Conservation (phyloP, 495 filamentous ascomycete species). For the Bacidia rubella region DNA sequence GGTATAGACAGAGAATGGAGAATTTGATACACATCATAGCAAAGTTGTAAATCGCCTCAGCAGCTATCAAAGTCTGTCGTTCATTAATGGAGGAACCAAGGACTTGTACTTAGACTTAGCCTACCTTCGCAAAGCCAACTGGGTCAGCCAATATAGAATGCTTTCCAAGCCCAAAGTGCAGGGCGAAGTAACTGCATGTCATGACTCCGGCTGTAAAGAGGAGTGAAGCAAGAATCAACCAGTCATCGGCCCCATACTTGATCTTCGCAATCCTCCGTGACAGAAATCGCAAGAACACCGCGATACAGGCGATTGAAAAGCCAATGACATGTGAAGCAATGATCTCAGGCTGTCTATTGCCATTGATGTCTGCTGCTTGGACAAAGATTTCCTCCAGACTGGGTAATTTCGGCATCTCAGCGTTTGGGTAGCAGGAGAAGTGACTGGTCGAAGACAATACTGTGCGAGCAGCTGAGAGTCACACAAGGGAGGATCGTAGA, state of each 20-base stretch:
- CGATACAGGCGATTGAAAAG: background rate
- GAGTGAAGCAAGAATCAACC: conserved; percentile 1
- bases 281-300: conserved; percentile 2
- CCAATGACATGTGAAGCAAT: conserved; percentile 4
- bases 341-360: background rate
- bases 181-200: background rate
- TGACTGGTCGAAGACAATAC: background rate
- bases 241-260: conserved; percentile 6
- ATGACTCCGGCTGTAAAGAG: background rate
- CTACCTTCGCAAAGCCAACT: conserved; percentile 3
- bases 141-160: conserved; percentile 1
- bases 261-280: conserved; percentile 3
- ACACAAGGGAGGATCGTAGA: too few species aligned
- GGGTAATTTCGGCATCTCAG: background rate
- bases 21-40: conserved; percentile 15
- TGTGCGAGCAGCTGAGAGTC: too few species aligned
- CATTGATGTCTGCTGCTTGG: background rate
- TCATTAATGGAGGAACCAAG: background rate
- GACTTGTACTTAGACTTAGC: background rate
- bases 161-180: conserved; percentile 3
- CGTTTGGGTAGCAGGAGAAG: background rate
- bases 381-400: background rate
- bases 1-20: conserved; percentile 23
- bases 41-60: conserved; percentile 3
- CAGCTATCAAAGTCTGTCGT: conserved; percentile 1